Evolutionary conservation across 257 asterid species (phyloP), one percentile per base, ranked within the genome.

Genomic region (Eustoma russellianum): DNA sequence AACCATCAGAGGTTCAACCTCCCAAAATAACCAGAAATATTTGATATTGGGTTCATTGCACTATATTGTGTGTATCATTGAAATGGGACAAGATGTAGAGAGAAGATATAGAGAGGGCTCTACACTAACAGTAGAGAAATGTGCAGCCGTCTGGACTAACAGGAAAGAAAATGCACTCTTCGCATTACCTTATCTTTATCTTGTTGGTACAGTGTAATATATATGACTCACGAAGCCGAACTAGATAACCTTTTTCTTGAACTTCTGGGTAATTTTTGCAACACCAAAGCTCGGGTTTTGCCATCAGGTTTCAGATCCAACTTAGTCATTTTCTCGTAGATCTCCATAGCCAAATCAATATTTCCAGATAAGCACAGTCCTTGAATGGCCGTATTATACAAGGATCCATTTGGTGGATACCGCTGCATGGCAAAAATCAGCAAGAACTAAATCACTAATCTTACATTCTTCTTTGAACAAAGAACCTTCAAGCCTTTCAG

Each of bases 301-400:
- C 92, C 91, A 73, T 91, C 97, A 5, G 93, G 85, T 57, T 77
- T 77, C 48, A 87, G 83, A 68, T 89, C 80, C 64, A 75, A 74
- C 72, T 79, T 72, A 12, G 66, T 80, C 97, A 91, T 87, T 57
- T 73, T 81, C 56, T 5, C 18, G 60, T 87, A 80, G 57, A 91
- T 59, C 77, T 78, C 81, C 67, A 69, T 82, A 4, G 97, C 97
- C 62, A 76, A 65, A 60, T 68, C 74, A 13, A 69, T 57, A 63
- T 77, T 74, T 56, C 82, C 78, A 69, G 78, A 70, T 73, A 87
- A 70, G 62, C 86, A 91, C 74, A 82, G 61, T 54, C 98, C 98
- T 62, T 91, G 98, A 65, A 91, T 82, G 49, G 97, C 94, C 58
- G 90, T 83, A 77, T 91, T 91, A 59, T 80, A 91, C 55, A 91